Evolutionary conservation across 176 grass and related monocot genomes (phyloP).

Genomic region (Cenchrus fungigraminus): DNA sequence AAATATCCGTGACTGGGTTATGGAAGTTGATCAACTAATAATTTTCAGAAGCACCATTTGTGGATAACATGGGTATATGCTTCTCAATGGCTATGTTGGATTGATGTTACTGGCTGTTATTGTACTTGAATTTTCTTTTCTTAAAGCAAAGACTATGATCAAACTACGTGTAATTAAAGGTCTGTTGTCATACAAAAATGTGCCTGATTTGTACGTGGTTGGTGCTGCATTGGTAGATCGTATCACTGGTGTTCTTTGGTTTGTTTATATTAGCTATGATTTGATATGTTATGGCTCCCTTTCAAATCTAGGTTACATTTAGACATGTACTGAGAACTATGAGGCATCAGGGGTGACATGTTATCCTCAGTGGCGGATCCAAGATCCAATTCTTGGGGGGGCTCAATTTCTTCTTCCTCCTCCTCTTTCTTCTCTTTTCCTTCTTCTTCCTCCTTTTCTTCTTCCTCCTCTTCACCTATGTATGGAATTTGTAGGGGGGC

Average conservation of each 20-base stretch:
- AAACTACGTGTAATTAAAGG: background rate
- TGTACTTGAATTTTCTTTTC: background rate
- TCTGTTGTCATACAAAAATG: background rate
- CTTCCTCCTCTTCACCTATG: too few relatives aligned
- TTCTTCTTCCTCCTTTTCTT: too few relatives aligned
- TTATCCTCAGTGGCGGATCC: background rate
- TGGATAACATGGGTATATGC: background rate
- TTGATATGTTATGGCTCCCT: background rate
- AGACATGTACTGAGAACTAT: background rate
- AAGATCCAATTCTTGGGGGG: too few relatives aligned
- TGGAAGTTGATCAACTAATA: background rate
- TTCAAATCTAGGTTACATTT: background rate
- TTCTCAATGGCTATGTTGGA: background rate
- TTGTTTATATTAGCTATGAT: background rate
- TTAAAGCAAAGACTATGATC: background rate
- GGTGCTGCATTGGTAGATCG: background rate
- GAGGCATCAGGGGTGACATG: background rate
- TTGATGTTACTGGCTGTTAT: background rate
- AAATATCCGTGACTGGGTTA: background rate
- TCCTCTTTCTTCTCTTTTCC: too few relatives aligned
- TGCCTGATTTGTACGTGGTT: background rate
- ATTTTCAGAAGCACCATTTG: background rate
- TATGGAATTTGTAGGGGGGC: too few relatives aligned
- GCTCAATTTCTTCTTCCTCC: too few relatives aligned
- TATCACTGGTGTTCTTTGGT: background rate